A percentile compares a stretch with the other conserved stretches of the same genome.
These are phyloP conservation scores for Ustilago crameri DNA, from an alignment of 1,284 basidiomycete genomes.

Conservation along the genomic window DNA sequence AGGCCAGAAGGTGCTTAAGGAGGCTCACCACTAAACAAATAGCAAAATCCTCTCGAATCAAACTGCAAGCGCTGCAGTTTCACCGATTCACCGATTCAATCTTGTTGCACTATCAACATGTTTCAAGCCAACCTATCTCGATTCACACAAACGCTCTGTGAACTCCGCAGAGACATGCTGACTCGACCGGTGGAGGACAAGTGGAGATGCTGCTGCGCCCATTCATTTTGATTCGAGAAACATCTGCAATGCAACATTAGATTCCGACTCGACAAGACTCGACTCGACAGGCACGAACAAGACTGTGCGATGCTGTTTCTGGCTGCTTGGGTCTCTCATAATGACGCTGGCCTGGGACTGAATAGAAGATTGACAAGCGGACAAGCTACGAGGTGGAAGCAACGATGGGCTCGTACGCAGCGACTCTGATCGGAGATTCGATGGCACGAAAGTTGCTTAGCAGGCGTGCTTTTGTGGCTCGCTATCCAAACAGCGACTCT, in stretches of 20 bases:
- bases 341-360: background rate
- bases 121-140: background rate
- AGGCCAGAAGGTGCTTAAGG: constrained; percentile 57
- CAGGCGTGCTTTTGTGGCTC: no score
- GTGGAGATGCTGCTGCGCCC: background rate
- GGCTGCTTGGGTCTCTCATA: background rate
- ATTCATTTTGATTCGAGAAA: background rate
- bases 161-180: background rate
- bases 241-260: constrained; percentile 28
- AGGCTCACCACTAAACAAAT: constrained; percentile 46
- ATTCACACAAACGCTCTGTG: background rate
- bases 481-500: no score
- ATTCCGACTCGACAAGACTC: constrained; percentile 13
- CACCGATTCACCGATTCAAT: background rate
- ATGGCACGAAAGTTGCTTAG: no score
- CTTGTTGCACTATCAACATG: background rate
- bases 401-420: no score
- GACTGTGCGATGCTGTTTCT: no score
- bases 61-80: background rate
- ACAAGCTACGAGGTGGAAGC: background rate
- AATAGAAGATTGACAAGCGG: background rate
- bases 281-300: no score
- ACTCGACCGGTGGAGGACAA: background rate
- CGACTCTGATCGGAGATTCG: no score
- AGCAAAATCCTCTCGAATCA: background rate